Base-by-base conservation (phyloP, 225 moss, liverwort and hornwort genomes). In the Polytrichum commune region DNA sequence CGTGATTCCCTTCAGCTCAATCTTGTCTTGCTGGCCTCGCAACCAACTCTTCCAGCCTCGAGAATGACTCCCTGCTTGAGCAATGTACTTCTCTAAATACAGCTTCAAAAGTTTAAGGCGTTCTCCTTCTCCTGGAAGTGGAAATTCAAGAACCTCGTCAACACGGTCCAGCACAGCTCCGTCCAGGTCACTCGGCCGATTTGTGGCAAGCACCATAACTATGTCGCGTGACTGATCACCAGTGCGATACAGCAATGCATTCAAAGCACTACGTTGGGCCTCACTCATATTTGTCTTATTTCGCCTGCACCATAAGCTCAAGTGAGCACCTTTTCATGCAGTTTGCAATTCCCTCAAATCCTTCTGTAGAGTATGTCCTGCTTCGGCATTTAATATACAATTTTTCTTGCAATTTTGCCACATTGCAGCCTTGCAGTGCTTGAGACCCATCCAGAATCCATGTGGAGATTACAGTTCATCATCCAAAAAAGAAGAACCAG, bases 221-320 rank as follows among this genome's bases (percentile, higher is more conserved):
- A 98, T 81, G 56, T 95, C 82, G 57, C 90, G 91, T 60, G 97
- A 98, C 72, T 93, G 89, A 74, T 98, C 97, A 25, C 97, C 97
- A 60, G 95, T 98, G 60, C 93, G 91, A 70, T 98, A 98, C 29
- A 98, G 84, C 75, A 98, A 80, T 64, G 97, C 97, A 83, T 95
- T 98, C 83, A 98, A 73, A 20, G 94, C 92, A 82, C 97, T 97
- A 27, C 97, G 93, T 78, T 97, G 97, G 4, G 94, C 76, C 85
- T 98, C 97, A 72, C 81, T 98, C 97, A 98, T 98, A 53, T 61
- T 85, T 69, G 69, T 87, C 79, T 83, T 93, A 74, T 97, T 97
- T 19, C 97, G 90, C 84, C 92, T 81, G 81, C 78, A 80, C 71
- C 72, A 81, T 61, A 74, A 69, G 27, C 33, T 63, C 25, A 53